Percentiles rank a stretch among this genome's conserved stretches.
phyloP scores from a whole-genome alignment of 2,329 filamentous ascomycete species.

The Verticillium isaacii region DNA sequence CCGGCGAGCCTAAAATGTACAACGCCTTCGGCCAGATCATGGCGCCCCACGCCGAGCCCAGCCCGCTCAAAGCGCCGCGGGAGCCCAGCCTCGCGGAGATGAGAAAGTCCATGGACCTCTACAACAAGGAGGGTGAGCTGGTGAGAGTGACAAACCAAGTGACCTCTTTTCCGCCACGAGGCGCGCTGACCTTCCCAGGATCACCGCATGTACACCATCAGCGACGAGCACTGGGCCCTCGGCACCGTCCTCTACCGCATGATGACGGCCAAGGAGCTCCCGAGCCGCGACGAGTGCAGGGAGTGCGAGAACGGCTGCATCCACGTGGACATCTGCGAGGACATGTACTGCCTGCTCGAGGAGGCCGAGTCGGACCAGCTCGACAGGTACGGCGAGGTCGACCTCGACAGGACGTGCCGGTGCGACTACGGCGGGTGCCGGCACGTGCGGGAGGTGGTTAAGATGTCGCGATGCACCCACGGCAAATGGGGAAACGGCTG shows the following conservation, averaged over 20 bases:
- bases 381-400: neutral
- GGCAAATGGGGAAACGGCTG: slow-evolving; percentile 6
- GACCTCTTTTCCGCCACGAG: neutral
- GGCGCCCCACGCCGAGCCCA: slow-evolving; percentile 3
- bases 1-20: slow-evolving; percentile 1
- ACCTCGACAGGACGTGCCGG: slow-evolving; percentile 9
- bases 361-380: neutral
- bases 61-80: neutral
- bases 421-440: slow-evolving; percentile 18
- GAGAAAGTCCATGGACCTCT: slow-evolving; percentile 8
- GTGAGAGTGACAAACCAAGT: neutral
- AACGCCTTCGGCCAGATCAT: slow-evolving; percentile 3
- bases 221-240: slow-evolving; percentile 31
- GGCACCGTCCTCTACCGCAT: slow-evolving; percentile 34
- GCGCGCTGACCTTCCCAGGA: slow-evolving; percentile 11
- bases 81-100: slow-evolving; percentile 1
- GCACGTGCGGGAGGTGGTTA: slow-evolving; percentile 8
- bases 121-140: slow-evolving; percentile 1
- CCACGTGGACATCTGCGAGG: slow-evolving; percentile 15
- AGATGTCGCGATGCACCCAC: neutral
- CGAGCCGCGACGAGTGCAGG: slow-evolving; percentile 22
- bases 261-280: slow-evolving; percentile 28
- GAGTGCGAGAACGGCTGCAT: slow-evolving; percentile 18
- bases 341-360: slow-evolving; percentile 1
- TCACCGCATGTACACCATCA: slow-evolving; percentile 27